Base-by-base conservation (phyloP, 164 flowering plant genomes). In the Sedum album region DNA sequence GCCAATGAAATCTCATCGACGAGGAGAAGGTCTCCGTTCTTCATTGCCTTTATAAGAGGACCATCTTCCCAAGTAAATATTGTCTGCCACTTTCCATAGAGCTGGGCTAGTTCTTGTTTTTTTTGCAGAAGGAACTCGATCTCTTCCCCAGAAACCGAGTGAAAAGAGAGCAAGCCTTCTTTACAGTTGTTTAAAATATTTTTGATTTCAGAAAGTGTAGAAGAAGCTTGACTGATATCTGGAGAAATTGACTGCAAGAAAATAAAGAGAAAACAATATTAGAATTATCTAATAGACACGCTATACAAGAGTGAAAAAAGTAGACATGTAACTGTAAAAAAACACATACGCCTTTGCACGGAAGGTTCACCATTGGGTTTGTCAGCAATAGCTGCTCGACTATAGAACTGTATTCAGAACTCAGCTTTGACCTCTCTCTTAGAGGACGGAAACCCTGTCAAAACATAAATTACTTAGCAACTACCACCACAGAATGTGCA, bases 1-100 rank as follows among this genome's bases (percentile, higher is more conserved):
- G 99, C 97, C 79, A 95, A 76, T 14, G 99, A 95, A 60, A 95
- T 90, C 68, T 95, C 99, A 82, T 95, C 99, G 20, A 89, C 83
- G 72, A 95, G 89, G 78, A 95, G 80, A 10, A 92, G 68, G 78
- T 89, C 83, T 35, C 97, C 99, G 63, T 75, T 76, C 79, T 82
- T 85, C 99, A 95, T 95, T 64, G 99, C 91, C 77, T 87, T 76
- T 64, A 92, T 83, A 69, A 95, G 96, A 39, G 99, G 99, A 5
- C 99, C 99, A 83, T 95, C 97, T 76, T 88, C 89, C 99, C 99
- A 95, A 65, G 68, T 66, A 76, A 92, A 95, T 60, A 95, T 82
- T 28, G 87, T 79, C 76, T 80, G 85, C 97, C 97, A 95, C 76
- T 83, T 84, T 76, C 77, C 78, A 31, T 85, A 77, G 64, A 90